These are phyloP conservation scores for Collybia nuda DNA, from an alignment of 768 basidiomycete genomes.

Conservation along the genomic window DNA sequence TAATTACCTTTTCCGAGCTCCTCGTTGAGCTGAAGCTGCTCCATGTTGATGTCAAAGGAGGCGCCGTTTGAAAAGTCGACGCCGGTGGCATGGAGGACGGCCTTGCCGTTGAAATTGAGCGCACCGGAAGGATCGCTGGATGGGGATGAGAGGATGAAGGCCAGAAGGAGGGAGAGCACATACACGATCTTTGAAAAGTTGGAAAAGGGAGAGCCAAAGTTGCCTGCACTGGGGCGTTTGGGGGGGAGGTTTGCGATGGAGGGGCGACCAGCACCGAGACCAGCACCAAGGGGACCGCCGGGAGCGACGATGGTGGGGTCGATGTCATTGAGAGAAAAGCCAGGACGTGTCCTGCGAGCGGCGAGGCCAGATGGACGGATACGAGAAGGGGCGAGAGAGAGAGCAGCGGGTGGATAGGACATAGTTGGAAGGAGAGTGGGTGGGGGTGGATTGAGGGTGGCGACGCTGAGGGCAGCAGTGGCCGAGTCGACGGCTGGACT, in stretches of 20 bases:
- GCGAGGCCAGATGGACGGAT: conserved; percentile 32
- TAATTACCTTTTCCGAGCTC: conserved; percentile 97
- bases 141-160: conserved; percentile 3
- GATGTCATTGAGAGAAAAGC: conserved; percentile 66
- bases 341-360: conserved; percentile 50
- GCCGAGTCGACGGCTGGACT: conserved; percentile 37
- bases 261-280: conserved; percentile 71
- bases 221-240: conserved; percentile 33
- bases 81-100: conserved; percentile 86
- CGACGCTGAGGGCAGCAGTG: conserved; percentile 16
- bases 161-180: conserved; percentile 26
- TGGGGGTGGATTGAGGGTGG: conserved; percentile 14
- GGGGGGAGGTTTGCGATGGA: conserved; percentile 40
- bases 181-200: conserved; percentile 96
- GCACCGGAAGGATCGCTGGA: conserved; percentile 92
- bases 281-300: conserved; percentile 61
- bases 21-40: conserved; percentile 84
- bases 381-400: conserved; percentile 22
- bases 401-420: conserved; percentile 11
- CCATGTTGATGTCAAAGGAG: conserved; percentile 93
- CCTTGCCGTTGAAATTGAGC: conserved; percentile 91
- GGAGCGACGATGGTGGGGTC: conserved; percentile 37
- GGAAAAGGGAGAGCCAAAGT: conserved; percentile 77
- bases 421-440: conserved; percentile 12
- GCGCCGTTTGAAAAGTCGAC: conserved; percentile 85